Evolutionary conservation across 176 grass and related monocot genomes (phyloP), one percentile per base, ranked within the genome.

Genomic region (Alopecurus myosuroides): DNA sequence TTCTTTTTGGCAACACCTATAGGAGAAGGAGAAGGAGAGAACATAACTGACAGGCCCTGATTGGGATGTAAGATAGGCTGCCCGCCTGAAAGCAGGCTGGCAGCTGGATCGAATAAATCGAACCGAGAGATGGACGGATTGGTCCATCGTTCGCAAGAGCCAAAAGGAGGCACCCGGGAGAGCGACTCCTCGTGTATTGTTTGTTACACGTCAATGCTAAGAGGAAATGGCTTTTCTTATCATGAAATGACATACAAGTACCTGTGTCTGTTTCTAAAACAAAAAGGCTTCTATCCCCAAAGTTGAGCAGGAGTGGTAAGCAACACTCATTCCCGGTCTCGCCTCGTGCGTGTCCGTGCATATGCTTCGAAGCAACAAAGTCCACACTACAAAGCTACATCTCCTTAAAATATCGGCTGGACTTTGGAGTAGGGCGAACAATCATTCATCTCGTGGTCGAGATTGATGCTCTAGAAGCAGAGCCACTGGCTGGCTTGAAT

Each of bases 31-130:
- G 20, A 18, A 73, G 20, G 33, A 55, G 58, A 64, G 46, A 36
- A 10, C 30, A 68, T 28, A 85, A 51, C 20, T 48, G 7, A 76
- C 36, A 42, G 29, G 39, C 74, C 36, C 68, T 87, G 81, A 87
- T 87, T 81, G 69, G 76, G 85, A 84, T 87, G 85, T 87, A 87
- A 91, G 49, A 53, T 83, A 75, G 85, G 48, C 45, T 81, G 85
- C 50, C 76, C 57, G 84, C 89, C 80, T 87, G 85, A 87, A 87
- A 90, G 76, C 76, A 87, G 89, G 85, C 67, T 90, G 85, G 89
- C 85, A 87, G 74, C 65, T 73, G 63, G 40, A 49, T 14, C 22
- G 25, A 86, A 90, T 90, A 63, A 74, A 53, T 60, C 67, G 46
- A 78, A 4, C 39, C 39, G 55, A 58, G 11, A 3, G 66, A 80